Percentiles rank a stretch among this genome's conserved stretches.
phyloP scores from a whole-genome alignment of 2,329 filamentous ascomycete species.

The Colletotrichum scovillei region DNA sequence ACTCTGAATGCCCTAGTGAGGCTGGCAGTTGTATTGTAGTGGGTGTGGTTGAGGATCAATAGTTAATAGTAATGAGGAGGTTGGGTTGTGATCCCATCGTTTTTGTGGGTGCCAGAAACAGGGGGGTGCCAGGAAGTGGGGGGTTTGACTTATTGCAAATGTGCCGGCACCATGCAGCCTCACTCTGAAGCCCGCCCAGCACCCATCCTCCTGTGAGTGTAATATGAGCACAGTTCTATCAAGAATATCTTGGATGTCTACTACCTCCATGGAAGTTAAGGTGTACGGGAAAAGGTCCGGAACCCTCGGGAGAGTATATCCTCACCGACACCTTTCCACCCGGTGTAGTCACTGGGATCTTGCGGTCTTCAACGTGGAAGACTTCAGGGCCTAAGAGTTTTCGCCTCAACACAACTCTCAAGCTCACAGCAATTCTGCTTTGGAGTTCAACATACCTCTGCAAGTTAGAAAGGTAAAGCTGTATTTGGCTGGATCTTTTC shows the following conservation, averaged over 20 bases:
- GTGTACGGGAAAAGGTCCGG: slow-evolving; percentile 41
- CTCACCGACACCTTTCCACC: slow-evolving; percentile 40
- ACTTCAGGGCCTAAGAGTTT: slow-evolving; percentile 6
- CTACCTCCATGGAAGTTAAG: slow-evolving; percentile 42
- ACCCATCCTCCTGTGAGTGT: slow-evolving; percentile 40
- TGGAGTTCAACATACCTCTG: slow-evolving; percentile 25
- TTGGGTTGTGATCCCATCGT: no score
- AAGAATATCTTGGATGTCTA: no score
- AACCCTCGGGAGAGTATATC: slow-evolving; percentile 42
- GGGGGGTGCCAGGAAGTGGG: no score
- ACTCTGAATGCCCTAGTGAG: no score
- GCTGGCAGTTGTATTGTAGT: no score
- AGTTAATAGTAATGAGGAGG: no score
- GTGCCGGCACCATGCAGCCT: slow-evolving; percentile 43
- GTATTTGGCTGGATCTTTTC: slow-evolving; percentile 40
- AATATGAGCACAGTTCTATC: no score
- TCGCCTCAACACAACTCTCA: fast-evolving
- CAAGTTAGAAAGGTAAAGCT: slow-evolving; percentile 45
- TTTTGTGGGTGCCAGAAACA: no score
- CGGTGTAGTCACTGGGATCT: slow-evolving; percentile 41
- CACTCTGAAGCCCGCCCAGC: slow-evolving; percentile 39
- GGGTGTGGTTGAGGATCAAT: no score
- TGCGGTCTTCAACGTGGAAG: slow-evolving; percentile 20
- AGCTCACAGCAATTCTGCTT: no score
- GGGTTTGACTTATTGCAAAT: slow-evolving; percentile 41